Percentiles rank a stretch among this genome's conserved stretches.
phyloP scores from a whole-genome alignment of 768 basidiomycete genomes.

The Psilocybe cyanescens region DNA sequence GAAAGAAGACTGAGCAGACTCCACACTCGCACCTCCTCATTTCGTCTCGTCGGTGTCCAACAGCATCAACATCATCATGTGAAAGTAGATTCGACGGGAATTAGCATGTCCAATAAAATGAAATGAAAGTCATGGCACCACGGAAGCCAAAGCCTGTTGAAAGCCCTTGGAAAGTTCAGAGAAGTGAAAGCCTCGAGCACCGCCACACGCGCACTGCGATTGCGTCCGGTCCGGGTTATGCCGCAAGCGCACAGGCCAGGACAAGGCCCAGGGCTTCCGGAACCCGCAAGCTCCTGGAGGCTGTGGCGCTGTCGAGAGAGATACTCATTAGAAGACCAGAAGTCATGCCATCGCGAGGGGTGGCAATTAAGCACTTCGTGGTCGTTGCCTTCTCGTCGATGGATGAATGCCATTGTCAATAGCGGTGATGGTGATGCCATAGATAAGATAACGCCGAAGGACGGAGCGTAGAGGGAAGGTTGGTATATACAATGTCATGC shows the following conservation, averaged over 20 bases:
- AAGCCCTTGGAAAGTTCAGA: neutral
- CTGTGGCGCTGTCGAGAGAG: neutral
- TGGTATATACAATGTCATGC: neutral
- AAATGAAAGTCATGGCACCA: neutral
- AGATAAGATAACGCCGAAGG: slow-evolving; percentile 3
- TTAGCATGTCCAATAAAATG: neutral
- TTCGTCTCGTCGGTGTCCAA: neutral
- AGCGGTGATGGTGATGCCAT: neutral
- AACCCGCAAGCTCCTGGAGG: neutral
- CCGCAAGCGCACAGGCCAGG: no score
- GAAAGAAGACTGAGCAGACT: no score
- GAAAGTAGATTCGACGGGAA: neutral
- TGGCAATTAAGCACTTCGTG: neutral
- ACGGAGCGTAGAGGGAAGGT: neutral
- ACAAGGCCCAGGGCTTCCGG: no score
- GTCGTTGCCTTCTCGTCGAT: neutral
- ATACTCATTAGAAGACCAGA: slow-evolving; percentile 1
- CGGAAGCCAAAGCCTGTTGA: neutral
- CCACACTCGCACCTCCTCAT: neutral
- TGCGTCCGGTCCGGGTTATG: neutral
- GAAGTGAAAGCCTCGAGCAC: slow-evolving; percentile 1
- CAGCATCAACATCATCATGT: neutral
- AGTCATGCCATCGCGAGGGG: neutral
- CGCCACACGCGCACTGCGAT: slow-evolving; percentile 4
- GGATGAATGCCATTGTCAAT: neutral